These are phyloP conservation scores for Naganishia sp. DNA, from an alignment of 1,284 basidiomycete species.

Conservation along the genomic window DNA sequence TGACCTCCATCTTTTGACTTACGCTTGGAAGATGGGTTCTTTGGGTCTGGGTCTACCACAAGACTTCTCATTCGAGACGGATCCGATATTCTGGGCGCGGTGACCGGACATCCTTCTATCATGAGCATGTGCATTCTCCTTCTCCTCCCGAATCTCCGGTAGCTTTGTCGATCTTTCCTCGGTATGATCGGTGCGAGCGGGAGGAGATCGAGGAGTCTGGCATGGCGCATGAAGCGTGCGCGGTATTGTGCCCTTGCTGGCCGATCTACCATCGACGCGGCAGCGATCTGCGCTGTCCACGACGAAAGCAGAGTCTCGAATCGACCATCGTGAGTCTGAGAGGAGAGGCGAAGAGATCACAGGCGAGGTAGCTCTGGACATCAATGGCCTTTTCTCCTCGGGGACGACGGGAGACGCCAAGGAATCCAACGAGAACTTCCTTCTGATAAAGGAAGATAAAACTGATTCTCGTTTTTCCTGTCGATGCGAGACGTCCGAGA, in stretches of 20 bases:
- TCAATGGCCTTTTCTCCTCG: not conserved
- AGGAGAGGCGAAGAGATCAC: not conserved
- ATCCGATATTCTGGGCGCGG: not conserved
- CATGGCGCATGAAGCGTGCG: not conserved
- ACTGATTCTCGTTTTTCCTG: not conserved
- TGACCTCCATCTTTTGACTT: not conserved
- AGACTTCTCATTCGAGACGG: not conserved
- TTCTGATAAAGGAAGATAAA: slow-evolving; percentile 15
- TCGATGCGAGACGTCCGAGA: not conserved
- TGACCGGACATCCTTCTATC: not conserved
- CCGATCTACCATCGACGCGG: not conserved
- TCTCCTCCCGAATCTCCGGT: slow-evolving; percentile 14
- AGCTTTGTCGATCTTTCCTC: not conserved
- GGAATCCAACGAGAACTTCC: slow-evolving; percentile 15
- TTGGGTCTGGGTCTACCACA: not conserved
- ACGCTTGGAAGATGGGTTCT: not conserved
- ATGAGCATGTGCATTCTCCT: not conserved
- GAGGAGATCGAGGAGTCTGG: not conserved
- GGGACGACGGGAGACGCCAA: not conserved
- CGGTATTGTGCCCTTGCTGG: not conserved
- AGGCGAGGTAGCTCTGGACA: not conserved
- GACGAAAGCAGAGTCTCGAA: not conserved
- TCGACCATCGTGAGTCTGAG: not conserved
- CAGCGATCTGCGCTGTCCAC: not conserved
- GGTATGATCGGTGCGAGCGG: not conserved